Evolutionary conservation across 371 early-diverging fungal species (phyloP), one percentile per base, ranked within the genome.

Genomic region (Chytridium lagenaria): DNA sequence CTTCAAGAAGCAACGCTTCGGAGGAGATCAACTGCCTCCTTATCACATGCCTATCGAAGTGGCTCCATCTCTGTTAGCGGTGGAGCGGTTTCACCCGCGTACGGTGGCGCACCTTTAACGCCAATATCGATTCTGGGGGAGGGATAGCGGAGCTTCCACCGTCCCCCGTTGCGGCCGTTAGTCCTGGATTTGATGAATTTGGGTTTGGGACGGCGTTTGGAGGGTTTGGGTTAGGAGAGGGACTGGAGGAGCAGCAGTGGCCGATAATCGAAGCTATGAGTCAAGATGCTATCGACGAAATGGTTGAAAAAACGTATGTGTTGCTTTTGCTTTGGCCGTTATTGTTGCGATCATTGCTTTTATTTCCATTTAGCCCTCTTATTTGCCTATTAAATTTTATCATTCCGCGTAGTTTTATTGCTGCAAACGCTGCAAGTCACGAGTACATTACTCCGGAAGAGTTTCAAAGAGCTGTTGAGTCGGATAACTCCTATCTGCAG

Each of bases 231-330:
- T n/a, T n/a, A n/a, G 33, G 10, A 7, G 64, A 28, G 2, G 67
- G 55, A 19, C 16, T 23, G n/a, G 74, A 71, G 28, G 81, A 80
- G 34, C 77, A 81, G 68, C 84, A 81, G n/a, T 78, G 79, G 81
- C 93, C 96, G 0, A 89, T 94, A 57, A 91, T 95, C 90, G 95
- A 96, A 76, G 90, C 92, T 33, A 92, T 95, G 90, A 88, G 91
- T 15, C 95, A 94, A 77, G 94, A 94, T 72, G 95, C 96, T 0
- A 92, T 95, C 57, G 90, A 92, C 69, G 94, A 95, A 72, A 93
- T 97, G 93, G 94, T 96, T n/a, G 93, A 93, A 68, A 91, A 91
- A 78, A 91, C 93, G 76, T 76, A 39, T 67, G 76, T 76, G 2
- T 66, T 38, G 40, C 40, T 10, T 3, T 38, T 22, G 7, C 36